Conservation (phyloP, 139 green algal genomes). For the Parachlorella kessleri region DNA sequence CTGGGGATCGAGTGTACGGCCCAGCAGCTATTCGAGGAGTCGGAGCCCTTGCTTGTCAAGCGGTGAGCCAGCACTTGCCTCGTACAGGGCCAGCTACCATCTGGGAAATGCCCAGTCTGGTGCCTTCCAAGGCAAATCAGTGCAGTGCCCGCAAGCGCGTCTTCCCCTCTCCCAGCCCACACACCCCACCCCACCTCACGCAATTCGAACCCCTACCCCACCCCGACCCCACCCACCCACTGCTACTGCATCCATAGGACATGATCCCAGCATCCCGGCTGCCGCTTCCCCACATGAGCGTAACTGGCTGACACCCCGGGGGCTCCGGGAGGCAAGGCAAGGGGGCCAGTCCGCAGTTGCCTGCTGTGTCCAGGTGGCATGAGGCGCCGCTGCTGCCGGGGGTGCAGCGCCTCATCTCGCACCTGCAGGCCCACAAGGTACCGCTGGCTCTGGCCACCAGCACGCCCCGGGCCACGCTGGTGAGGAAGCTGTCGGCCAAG, state of each 20-base stretch:
- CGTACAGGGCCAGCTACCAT: too few species aligned
- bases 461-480: constrained; percentile 60
- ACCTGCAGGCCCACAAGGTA: constrained; percentile 61
- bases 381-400: constrained; percentile 81
- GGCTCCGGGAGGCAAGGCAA: neutral
- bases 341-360: neutral
- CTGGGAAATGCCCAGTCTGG: too few species aligned
- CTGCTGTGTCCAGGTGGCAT: constrained; percentile 30
- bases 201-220: constrained; percentile 37
- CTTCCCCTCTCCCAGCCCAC: too few species aligned
- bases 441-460: constrained; percentile 80
- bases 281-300: neutral
- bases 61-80: too few species aligned
- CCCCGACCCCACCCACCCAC: neutral
- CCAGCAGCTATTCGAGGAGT: constrained; percentile 69
- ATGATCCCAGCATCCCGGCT: neutral
- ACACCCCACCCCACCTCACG: too few species aligned
- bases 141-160: too few species aligned
- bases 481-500: constrained; percentile 52
- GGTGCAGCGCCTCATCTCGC: constrained; percentile 72
- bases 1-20: constrained; percentile 43
- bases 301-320: neutral
- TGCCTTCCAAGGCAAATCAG: too few species aligned
- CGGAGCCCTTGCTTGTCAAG: constrained; percentile 40
- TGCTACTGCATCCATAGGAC: neutral